Evolutionary conservation across 1,284 basidiomycete genomes (phyloP), one percentile per base, ranked within the genome.

Genomic region (Veloporphyrellus conicus): DNA sequence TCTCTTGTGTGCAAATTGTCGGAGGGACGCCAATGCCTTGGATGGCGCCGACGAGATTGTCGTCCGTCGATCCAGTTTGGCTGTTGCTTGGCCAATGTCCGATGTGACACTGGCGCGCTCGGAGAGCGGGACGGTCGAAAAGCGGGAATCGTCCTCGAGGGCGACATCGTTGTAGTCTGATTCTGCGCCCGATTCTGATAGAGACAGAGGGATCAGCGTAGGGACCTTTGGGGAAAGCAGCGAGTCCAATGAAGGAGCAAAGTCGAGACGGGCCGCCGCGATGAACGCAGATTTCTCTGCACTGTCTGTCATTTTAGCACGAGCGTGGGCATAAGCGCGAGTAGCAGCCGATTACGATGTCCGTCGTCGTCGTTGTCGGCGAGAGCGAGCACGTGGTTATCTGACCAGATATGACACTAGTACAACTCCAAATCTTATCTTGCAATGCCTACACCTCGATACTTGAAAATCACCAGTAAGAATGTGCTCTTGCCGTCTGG

Each of bases 141-240:
- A 78, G 23, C 68, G 68, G 1, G 68, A 54, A 38, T 81, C 77
- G 47, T 87, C 84, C 56, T 86, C 80, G 32, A 81, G 67, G 25
- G 71, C 68, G 50, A 81, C 76, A 50, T 84, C 81, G 52, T 79
- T 81, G 53, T 80, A 75, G 54, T 81, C 80, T 10, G 79, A 76
- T 36, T 74, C 74, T 9, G 74, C 69, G 25, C 75, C 60, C 15
- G 78, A 81, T 45, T 73, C 71, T 34, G 74, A 58, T 5, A 55
- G 49, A 5, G 61, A 61, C 45, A 60, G 55, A 3, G 48, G 34
- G 7, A 52, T 28, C 36, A 43, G 56, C 28, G 56, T 48, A 14
- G 57, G 47, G 14, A 53, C 61, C 25, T 62, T 68, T 0, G 73
- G 74, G 15, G 74, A 75, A 37, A 76, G 67, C 3, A 76, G 52